Evolutionary conservation across 2,329 filamentous ascomycete genomes (phyloP).

Genomic region (Verticillium isaacii): DNA sequence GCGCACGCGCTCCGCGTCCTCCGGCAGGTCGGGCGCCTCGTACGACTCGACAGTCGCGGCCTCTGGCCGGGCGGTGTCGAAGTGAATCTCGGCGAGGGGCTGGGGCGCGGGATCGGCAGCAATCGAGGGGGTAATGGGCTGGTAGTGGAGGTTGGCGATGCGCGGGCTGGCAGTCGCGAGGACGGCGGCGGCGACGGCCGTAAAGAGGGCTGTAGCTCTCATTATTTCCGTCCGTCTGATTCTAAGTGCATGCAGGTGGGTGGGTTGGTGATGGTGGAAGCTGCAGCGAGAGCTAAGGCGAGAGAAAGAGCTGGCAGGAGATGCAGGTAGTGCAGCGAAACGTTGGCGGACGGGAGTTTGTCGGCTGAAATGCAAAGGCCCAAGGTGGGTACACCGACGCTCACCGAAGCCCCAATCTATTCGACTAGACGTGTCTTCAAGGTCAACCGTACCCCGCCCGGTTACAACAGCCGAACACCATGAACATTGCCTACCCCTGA

Average conservation of each 20-base stretch:
- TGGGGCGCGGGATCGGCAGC: constrained; percentile 24
- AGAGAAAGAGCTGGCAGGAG: no score
- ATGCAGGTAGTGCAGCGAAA: neutral
- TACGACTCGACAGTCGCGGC: constrained; percentile 47
- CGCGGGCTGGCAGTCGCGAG: constrained; percentile 34
- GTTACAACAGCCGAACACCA: no score
- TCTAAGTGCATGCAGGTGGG: neutral
- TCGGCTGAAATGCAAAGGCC: neutral
- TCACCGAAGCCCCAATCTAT: neutral
- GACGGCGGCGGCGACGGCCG: constrained; percentile 36
- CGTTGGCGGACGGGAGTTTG: neutral
- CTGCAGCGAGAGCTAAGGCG: neutral
- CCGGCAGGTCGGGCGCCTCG: constrained; percentile 51
- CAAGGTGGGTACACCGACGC: neutral
- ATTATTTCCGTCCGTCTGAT: constrained; percentile 20
- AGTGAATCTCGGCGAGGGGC: constrained; percentile 53
- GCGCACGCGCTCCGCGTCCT: constrained; percentile 42
- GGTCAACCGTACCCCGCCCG: no score
- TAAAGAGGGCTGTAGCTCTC: constrained; percentile 34
- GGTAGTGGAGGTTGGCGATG: constrained; percentile 49
- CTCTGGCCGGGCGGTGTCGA: constrained; percentile 40
- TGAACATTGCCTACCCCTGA: no score
- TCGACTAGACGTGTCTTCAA: neutral
- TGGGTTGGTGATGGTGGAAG: neutral
- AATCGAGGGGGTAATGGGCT: constrained; percentile 35